Evolutionary conservation across 768 basidiomycete species (phyloP).

Genomic region (Suillus subluteus): DNA sequence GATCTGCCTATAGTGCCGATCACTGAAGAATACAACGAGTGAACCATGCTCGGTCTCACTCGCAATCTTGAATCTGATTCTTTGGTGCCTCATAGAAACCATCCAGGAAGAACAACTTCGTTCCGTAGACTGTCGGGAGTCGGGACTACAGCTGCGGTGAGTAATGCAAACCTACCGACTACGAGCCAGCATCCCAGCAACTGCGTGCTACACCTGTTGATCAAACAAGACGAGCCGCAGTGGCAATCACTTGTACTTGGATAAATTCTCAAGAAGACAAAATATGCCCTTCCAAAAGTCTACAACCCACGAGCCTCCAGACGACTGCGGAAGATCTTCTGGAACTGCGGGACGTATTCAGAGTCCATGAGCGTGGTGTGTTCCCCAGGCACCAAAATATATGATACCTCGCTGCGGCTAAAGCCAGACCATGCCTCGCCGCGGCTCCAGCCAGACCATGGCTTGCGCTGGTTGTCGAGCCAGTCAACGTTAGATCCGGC

Average conservation of each 20-base stretch:
- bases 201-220: no score
- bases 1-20: no score
- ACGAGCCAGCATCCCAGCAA: no score
- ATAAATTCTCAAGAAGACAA: background rate
- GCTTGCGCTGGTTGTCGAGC: constrained; percentile 31
- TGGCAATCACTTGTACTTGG: background rate
- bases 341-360: constrained; percentile 32
- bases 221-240: no score
- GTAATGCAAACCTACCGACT: no score
- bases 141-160: no score
- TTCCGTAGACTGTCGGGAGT: no score
- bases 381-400: constrained; percentile 30
- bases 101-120: no score
- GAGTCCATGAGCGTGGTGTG: constrained; percentile 35
- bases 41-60: no score
- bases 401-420: constrained; percentile 5
- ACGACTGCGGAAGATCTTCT: constrained; percentile 30
- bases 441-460: constrained; percentile 18
- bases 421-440: background rate
- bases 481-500: constrained; percentile 30
- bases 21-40: no score
- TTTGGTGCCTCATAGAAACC: no score
- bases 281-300: background rate
- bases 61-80: no score
- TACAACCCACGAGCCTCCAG: constrained; percentile 30